Conservation (phyloP, 176 grass and related monocot genomes). For the Musa troglodytarum region DNA sequence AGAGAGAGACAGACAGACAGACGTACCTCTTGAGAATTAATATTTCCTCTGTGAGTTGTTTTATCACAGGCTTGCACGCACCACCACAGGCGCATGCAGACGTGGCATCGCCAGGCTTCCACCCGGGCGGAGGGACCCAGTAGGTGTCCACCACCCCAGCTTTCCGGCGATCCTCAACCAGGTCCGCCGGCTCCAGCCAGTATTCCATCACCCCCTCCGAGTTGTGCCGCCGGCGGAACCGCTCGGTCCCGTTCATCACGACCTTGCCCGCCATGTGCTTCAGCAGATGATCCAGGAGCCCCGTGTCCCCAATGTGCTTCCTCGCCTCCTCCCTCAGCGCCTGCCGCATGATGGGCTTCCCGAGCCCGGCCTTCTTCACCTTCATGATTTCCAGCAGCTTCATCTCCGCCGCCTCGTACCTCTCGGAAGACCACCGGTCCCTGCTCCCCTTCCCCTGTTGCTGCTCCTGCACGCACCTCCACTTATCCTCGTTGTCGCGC, state of each 20-base stretch:
- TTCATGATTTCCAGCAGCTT: constrained; percentile 34
- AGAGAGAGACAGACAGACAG: too few relatives aligned
- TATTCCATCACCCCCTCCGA: constrained; percentile 55
- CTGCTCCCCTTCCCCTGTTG: not conserved
- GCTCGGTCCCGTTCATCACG: constrained; percentile 23
- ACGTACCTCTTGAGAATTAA: constrained; percentile 23
- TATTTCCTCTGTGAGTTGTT: constrained; percentile 23
- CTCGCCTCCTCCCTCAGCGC: constrained; percentile 40
- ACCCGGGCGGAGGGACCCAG: constrained; percentile 58
- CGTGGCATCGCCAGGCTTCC: constrained; percentile 45
- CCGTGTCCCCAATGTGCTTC: constrained; percentile 53
- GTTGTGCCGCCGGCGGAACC: constrained; percentile 48
- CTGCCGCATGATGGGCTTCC: constrained; percentile 25
- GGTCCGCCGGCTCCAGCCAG: constrained; percentile 64
- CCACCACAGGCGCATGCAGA: constrained; percentile 18
- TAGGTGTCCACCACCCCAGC: constrained; percentile 44
- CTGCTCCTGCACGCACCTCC: constrained; percentile 7
- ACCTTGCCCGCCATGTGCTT: constrained; percentile 47
- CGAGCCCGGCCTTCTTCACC: constrained; percentile 20
- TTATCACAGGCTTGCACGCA: constrained; percentile 4
- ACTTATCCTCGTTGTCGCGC: constrained; percentile 17
- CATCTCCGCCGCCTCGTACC: constrained; percentile 39
- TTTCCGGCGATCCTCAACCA: constrained; percentile 23
- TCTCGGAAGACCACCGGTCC: constrained; percentile 43
- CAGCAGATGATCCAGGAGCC: constrained; percentile 74